phyloP scores from a whole-genome alignment of 345 rosid genomes.

The Aurinia saxatilis region DNA sequence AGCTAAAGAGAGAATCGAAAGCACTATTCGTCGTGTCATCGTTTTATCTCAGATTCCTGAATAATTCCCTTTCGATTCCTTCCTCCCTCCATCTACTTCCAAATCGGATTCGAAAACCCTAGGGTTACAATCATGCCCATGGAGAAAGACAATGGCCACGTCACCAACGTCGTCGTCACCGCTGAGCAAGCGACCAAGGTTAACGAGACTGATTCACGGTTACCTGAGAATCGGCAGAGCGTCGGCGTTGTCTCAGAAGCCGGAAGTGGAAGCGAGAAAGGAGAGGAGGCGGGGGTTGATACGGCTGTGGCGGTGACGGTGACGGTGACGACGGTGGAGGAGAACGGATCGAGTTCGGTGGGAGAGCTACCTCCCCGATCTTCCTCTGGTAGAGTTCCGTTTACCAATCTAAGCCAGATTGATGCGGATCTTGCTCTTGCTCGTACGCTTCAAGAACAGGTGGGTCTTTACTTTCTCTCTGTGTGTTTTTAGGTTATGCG shows the following conservation, averaged over 20 bases:
- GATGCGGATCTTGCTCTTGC: constrained; percentile 97
- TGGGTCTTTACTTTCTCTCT: not conserved
- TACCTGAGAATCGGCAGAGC: constrained; percentile 17
- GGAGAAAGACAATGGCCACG: constrained; percentile 30
- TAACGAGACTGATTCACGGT: constrained; percentile 20
- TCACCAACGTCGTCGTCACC: constrained; percentile 26
- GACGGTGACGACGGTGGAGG: constrained; percentile 26
- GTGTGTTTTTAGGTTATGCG: not conserved
- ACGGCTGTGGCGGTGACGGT: no score
- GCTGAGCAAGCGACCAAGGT: constrained; percentile 23
- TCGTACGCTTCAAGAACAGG: constrained; percentile 91
- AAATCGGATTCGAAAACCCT: constrained; percentile 17
- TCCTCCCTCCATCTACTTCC: not conserved
- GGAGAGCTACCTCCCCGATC: constrained; percentile 31
- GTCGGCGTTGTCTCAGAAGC: constrained; percentile 7
- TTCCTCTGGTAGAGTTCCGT: constrained; percentile 61
- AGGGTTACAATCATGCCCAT: constrained; percentile 22
- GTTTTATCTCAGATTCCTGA: constrained; percentile 30
- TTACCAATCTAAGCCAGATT: constrained; percentile 68
- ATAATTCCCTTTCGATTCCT: constrained; percentile 23
- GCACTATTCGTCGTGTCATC: constrained; percentile 25
- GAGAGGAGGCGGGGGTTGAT: constrained; percentile 17
- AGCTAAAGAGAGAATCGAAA: constrained; percentile 13
- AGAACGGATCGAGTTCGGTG: constrained; percentile 22
- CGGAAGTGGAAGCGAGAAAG: constrained; percentile 19